Conservation (phyloP, 2,329 filamentous ascomycete species). For the Aspergillus ruber region DNA sequence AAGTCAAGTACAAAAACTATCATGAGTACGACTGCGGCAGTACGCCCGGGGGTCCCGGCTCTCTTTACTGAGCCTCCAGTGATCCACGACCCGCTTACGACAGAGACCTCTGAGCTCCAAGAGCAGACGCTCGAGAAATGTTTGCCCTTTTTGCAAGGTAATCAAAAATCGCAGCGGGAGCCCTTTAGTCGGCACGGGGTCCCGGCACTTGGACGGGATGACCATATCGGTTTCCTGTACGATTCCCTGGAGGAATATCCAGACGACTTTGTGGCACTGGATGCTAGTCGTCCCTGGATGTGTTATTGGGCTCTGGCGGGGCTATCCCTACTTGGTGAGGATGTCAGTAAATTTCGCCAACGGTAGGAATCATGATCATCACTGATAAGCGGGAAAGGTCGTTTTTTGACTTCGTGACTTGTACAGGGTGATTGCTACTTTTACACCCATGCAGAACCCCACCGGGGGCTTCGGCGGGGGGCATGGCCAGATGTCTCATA, state of each 20-base stretch:
- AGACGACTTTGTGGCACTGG: constrained; percentile 62
- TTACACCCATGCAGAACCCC: constrained; percentile 72
- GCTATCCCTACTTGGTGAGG: constrained; percentile 68
- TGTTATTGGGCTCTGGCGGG: constrained; percentile 85
- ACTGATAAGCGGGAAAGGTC: background rate
- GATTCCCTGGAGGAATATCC: constrained; percentile 56
- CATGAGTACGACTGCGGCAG: constrained; percentile 1
- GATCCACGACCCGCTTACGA: constrained; percentile 60
- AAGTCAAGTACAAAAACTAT: background rate
- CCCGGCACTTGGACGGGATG: constrained; percentile 61
- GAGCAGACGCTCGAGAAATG: constrained; percentile 62
- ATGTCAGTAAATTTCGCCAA: constrained; percentile 59
- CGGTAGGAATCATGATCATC: constrained; percentile 38
- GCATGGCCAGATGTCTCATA: constrained; percentile 82
- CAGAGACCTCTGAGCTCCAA: constrained; percentile 63
- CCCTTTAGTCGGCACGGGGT: constrained; percentile 65
- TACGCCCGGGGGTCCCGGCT: constrained; percentile 27
- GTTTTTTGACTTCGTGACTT: background rate
- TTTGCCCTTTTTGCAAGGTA: constrained; percentile 57
- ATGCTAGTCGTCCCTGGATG: constrained; percentile 88
- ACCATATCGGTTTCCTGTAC: constrained; percentile 46
- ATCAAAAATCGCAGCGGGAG: constrained; percentile 43
- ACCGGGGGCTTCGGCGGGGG: constrained; percentile 87
- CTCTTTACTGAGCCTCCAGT: constrained; percentile 46
- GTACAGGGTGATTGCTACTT: constrained; percentile 60